phyloP scores from a whole-genome alignment of 2,329 filamentous ascomycete species.

The Arthrobotrys sphaeroides region DNA sequence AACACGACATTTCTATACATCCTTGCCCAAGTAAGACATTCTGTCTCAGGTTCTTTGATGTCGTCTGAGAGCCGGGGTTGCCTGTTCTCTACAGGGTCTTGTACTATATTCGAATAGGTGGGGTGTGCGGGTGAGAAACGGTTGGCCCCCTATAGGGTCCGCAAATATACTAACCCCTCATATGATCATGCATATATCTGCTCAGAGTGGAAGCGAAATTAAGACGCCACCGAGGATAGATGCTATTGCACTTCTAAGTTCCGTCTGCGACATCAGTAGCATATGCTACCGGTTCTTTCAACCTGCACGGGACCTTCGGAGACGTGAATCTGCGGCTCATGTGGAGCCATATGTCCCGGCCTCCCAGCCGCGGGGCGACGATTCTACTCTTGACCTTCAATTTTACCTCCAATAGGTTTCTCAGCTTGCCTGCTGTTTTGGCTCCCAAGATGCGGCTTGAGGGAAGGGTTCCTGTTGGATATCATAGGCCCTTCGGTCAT shows the following conservation, averaged over 20 bases:
- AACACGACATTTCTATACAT: neutral
- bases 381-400: neutral
- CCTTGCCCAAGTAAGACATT: constrained; percentile 12
- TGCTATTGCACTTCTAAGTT: neutral
- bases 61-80: neutral
- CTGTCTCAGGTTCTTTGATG: constrained; percentile 22
- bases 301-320: neutral
- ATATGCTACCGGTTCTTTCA: neutral
- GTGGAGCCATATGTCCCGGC: neutral
- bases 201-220: constrained; percentile 7
- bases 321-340: neutral
- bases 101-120: neutral
- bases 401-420: neutral
- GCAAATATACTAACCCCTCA: neutral
- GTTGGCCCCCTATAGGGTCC: neutral
- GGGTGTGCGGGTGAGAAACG: neutral
- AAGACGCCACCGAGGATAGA: constrained; percentile 3
- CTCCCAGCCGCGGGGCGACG: neutral
- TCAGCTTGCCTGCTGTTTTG: neutral
- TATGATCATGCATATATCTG: neutral
- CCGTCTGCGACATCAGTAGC: neutral
- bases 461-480: constrained; percentile 8
- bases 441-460: neutral
- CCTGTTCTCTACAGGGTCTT: neutral
- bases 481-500: neutral